phyloP scores from a whole-genome alignment of 805 yeast genomes.

The Hanseniaspora jakobsenii region DNA sequence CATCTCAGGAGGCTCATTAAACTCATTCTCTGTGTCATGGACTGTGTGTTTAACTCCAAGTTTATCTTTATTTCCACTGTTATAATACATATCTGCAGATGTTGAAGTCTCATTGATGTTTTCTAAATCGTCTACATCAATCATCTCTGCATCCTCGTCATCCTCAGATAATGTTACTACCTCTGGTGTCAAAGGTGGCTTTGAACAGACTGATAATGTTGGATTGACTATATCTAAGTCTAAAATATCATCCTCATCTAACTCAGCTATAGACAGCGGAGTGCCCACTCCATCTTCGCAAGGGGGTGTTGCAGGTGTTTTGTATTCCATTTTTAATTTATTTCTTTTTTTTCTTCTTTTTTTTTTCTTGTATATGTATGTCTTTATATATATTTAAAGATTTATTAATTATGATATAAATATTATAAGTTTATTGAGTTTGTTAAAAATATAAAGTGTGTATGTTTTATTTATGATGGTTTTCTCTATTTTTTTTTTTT shows the following conservation, averaged over 20 bases:
- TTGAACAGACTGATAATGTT: background rate
- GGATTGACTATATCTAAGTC: constrained; percentile 13
- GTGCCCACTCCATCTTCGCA: constrained; percentile 15
- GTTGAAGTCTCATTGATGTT: too few relatives aligned
- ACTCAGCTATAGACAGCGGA: constrained; percentile 12
- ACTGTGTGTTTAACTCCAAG: too few relatives aligned
- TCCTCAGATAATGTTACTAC: background rate
- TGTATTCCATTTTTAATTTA: background rate
- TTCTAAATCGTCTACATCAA: background rate
- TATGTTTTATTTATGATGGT: too few relatives aligned
- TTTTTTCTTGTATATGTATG: background rate
- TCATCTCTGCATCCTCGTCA: background rate
- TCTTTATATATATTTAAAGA: too few relatives aligned
- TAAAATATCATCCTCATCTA: constrained; percentile 15
- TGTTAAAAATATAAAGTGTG: too few relatives aligned
- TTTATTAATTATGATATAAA: too few relatives aligned
- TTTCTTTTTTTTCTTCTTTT: background rate
- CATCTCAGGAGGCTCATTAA: too few relatives aligned
- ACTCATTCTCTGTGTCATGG: too few relatives aligned
- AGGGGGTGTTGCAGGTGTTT: constrained; percentile 15
- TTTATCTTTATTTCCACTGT: too few relatives aligned
- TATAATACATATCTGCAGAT: too few relatives aligned
- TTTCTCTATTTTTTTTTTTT: too few relatives aligned
- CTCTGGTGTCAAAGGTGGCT: constrained; percentile 10
- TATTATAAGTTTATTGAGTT: too few relatives aligned